Evolutionary conservation across 257 asterid genomes (phyloP), one percentile per base, ranked within the genome.

Genomic region (Capsicum pubescens): DNA sequence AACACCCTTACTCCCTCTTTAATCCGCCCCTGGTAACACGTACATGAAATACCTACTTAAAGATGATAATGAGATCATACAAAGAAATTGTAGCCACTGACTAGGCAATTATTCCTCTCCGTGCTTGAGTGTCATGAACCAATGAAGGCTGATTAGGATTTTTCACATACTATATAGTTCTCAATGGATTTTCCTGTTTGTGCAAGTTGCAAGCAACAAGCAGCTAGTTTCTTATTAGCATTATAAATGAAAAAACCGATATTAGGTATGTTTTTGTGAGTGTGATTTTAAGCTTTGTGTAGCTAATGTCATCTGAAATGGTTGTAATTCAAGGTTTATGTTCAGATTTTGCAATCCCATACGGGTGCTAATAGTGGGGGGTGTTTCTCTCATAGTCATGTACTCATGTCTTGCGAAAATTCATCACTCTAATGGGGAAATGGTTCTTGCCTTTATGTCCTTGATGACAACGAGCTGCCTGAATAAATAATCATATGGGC

Each of bases 371-470:
- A 48, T 19, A 19, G 19, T 2, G 60, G 60, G n/a, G 50, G 60
- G 44, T 7, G 58, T 21, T 50, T 12, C 42, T 74, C 14, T 74
- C 80, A 48, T 74, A 50, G 7, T 74, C 80, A 74, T 0, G 13
- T 48, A 50, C 7, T 74, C 80, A 74, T 0, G 13, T 48, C 44
- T 74, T 21, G 44, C 60, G 21, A 74, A 50, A 74, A 42, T 3
- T 72, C 58, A 72, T 46, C 2, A 74, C 60, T 74, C 80, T 72
- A 21, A 48, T 0, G 7, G n/a, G 60, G 60, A 72, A 72, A 72
- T 48, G 80, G 39, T 19, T 72, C 60, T 72, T 42, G 52, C 52
- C 15, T 76, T 74, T 52, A 52, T 44, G 79, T 76, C 26, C 81
- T 52, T 52, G 19, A 76, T 26, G 50, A 74, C 6, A 52, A 76